Conservation (phyloP, 1,139 yeast genomes). For the Protomyces inundatus region DNA sequence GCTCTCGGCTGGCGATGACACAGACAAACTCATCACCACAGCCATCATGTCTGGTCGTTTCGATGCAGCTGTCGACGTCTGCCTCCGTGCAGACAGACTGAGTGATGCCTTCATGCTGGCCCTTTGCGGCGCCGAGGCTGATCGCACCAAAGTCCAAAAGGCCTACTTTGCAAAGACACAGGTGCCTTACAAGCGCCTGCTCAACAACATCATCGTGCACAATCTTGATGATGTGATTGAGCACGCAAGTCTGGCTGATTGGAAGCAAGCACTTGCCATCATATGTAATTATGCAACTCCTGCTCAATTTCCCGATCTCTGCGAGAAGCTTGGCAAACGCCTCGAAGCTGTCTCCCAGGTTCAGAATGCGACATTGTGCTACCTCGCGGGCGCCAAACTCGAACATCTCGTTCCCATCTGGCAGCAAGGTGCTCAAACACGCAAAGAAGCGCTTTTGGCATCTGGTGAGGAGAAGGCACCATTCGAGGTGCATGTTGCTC, state of each 20-base stretch:
- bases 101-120: conserved; percentile 81
- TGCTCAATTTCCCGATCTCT: conserved; percentile 49
- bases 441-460: conserved; percentile 48
- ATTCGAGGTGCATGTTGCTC: conserved; percentile 78
- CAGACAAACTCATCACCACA: conserved; percentile 49
- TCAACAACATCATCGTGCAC: conserved; percentile 53
- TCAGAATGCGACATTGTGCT: conserved; percentile 69
- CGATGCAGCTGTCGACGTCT: conserved; percentile 61
- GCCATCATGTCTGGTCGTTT: conserved; percentile 60
- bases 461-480: conserved; percentile 40
- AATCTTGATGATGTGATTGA: conserved; percentile 68
- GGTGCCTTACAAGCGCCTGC: conserved; percentile 63
- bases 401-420: conserved; percentile 77
- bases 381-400: conserved; percentile 73
- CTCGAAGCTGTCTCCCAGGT: conserved; percentile 35
- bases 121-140: conserved; percentile 53
- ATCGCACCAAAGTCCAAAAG: conserved; percentile 63
- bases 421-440: conserved; percentile 65
- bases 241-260: conserved; percentile 68
- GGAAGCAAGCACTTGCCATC: conserved; percentile 78
- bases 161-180: conserved; percentile 60
- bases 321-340: conserved; percentile 71
- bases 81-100: conserved; percentile 59
- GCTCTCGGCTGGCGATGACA: conserved; percentile 39
- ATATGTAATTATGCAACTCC: conserved; percentile 55